A percentile compares a stretch with the other conserved stretches of the same genome.
phyloP scores from a whole-genome alignment of 1,284 basidiomycete genomes.

The Peniophora sp. region DNA sequence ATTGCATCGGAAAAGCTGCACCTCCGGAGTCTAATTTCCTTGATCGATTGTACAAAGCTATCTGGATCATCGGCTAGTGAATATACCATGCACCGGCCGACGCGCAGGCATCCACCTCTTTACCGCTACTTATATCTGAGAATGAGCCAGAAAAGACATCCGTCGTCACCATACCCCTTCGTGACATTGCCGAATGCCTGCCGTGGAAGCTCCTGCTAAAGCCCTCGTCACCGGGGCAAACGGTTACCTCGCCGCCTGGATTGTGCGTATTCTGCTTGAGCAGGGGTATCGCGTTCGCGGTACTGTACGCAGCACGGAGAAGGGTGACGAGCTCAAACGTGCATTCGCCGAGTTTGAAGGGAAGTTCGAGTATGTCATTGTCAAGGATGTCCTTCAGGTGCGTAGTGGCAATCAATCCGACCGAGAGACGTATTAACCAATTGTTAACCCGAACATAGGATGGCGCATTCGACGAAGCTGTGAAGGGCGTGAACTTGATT shows the following conservation, averaged over 20 bases:
- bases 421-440: background rate
- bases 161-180: too few relatives aligned
- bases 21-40: too few relatives aligned
- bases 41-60: too few relatives aligned
- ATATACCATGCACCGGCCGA: too few relatives aligned
- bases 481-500: slow-evolving; percentile 34
- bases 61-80: too few relatives aligned
- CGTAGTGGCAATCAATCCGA: background rate
- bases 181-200: slow-evolving; percentile 15
- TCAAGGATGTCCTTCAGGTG: background rate
- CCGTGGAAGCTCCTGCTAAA: slow-evolving; percentile 18
- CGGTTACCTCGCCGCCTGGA: slow-evolving; percentile 34
- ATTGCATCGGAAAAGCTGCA: too few relatives aligned
- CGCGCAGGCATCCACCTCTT: too few relatives aligned
- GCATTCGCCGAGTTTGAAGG: slow-evolving; percentile 37
- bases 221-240: slow-evolving; percentile 33
- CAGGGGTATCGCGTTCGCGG: slow-evolving; percentile 43
- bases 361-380: slow-evolving; percentile 27
- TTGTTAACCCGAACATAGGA: slow-evolving; percentile 15
- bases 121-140: too few relatives aligned
- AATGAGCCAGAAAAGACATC: too few relatives aligned
- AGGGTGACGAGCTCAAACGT: slow-evolving; percentile 40
- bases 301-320: slow-evolving; percentile 44
- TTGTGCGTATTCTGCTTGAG: slow-evolving; percentile 29
- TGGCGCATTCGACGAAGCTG: slow-evolving; percentile 28